phyloP scores from a whole-genome alignment of 176 grass and related monocot species.

The Rhynchospora tenuis region DNA sequence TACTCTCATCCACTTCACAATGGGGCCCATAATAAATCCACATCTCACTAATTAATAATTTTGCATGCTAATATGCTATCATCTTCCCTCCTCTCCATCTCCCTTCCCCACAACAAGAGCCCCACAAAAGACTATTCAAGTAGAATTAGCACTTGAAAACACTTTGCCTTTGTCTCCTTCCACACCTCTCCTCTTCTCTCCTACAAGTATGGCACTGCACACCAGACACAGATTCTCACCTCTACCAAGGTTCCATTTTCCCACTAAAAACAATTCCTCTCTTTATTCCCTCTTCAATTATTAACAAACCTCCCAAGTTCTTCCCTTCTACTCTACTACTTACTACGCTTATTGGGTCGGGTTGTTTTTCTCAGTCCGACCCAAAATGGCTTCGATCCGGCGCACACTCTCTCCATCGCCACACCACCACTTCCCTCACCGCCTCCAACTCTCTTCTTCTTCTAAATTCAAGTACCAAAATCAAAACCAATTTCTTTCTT shows the following conservation, averaged over 20 bases:
- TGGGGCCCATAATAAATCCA: background rate
- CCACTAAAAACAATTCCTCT: background rate
- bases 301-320: background rate
- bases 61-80: background rate
- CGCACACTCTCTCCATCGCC: slow-evolving; percentile 22
- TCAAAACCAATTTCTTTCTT: background rate
- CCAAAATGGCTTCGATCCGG: slow-evolving; percentile 20
- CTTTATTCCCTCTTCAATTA: background rate
- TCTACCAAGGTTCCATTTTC: background rate
- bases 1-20: background rate
- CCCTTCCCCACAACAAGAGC: background rate
- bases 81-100: background rate
- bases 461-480: slow-evolving; percentile 8
- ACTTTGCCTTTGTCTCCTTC: background rate
- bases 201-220: background rate
- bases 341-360: background rate
- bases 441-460: slow-evolving; percentile 4
- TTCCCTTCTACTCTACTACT: background rate
- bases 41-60: background rate
- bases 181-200: background rate
- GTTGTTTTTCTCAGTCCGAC: background rate
- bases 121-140: background rate
- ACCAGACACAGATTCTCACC: background rate
- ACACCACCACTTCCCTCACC: background rate
- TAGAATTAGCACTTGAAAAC: background rate